A percentile compares a stretch with the other conserved stretches of the same genome.
phyloP scores from a whole-genome alignment of 108 stramenopile genomes.

The Fragilariopsis cylindrus region DNA sequence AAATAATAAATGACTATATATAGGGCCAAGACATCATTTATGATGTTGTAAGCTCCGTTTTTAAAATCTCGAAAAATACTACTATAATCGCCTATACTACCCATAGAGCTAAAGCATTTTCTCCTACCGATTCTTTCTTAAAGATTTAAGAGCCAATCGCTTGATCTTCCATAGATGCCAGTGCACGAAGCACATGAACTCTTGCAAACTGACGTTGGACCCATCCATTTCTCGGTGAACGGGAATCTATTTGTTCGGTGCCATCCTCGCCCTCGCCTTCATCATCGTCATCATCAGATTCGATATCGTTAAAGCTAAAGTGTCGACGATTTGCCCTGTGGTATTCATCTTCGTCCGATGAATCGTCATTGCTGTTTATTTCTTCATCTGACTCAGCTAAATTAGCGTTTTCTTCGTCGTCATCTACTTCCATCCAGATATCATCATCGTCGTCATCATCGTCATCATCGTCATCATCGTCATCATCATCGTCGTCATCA shows the following conservation, averaged over 20 bases:
- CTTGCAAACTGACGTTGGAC: conserved; percentile 50
- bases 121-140: background rate
- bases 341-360: conserved; percentile 32
- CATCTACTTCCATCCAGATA: conserved; percentile 8
- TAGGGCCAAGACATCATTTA: no score
- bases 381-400: conserved; percentile 29
- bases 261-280: conserved; percentile 17
- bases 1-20: no score
- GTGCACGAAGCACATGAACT: conserved; percentile 50
- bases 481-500: conserved; percentile 39
- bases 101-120: no score
- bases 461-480: conserved; percentile 31
- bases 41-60: no score
- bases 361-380: conserved; percentile 19
- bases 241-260: background rate
- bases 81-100: no score
- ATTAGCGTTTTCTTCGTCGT: conserved; percentile 18
- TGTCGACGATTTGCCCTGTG: conserved; percentile 24
- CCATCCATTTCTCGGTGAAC: conserved; percentile 33
- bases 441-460: conserved; percentile 34
- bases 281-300: conserved; percentile 45
- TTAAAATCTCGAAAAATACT: no score
- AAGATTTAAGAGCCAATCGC: conserved; percentile 20
- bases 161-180: conserved; percentile 39
- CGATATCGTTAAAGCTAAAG: conserved; percentile 33